Evolutionary conservation across 768 basidiomycete species (phyloP).

Genomic region (Lentinula aciculospora): DNA sequence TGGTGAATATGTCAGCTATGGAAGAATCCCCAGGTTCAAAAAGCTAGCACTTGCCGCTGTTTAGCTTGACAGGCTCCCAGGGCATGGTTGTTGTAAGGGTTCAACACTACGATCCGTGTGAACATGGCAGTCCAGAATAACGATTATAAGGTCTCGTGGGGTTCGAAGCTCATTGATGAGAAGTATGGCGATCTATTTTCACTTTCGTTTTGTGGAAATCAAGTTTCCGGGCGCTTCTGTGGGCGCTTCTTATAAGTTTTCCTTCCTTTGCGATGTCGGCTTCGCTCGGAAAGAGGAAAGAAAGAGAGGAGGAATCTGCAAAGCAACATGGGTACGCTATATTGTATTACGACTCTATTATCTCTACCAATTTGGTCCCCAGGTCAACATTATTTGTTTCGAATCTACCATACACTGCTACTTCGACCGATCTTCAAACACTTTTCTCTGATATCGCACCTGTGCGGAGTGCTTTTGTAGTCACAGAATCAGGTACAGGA

Average conservation of each 20-base stretch:
- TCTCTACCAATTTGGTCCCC: neutral
- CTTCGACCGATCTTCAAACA: slow-evolving; percentile 85
- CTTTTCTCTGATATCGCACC: slow-evolving; percentile 96
- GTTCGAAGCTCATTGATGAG: neutral
- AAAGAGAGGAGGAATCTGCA: slow-evolving; percentile 25
- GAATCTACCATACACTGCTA: slow-evolving; percentile 86
- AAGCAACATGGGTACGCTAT: slow-evolving; percentile 27
- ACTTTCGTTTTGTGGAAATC: too few species aligned
- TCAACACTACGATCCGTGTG: neutral
- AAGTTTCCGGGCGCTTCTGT: too few species aligned
- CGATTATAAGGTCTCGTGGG: neutral
- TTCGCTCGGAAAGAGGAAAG: slow-evolving; percentile 39
- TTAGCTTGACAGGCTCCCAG: slow-evolving; percentile 54
- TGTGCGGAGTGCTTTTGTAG: slow-evolving; percentile 90
- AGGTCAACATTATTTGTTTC: slow-evolving; percentile 91
- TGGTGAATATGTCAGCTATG: neutral
- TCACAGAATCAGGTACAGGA: slow-evolving; percentile 68
- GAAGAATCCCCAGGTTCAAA: neutral
- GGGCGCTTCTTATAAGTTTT: too few species aligned
- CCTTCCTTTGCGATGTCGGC: slow-evolving; percentile 11
- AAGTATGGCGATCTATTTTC: neutral
- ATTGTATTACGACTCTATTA: neutral
- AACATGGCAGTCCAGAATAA: neutral
- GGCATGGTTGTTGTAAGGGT: slow-evolving; percentile 37
- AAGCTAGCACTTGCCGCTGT: slow-evolving; percentile 43